A percentile compares a stretch with the other conserved stretches of the same genome.
Conservation (phyloP, 1,139 yeast genomes). For the Yamadazyma blattariae region DNA sequence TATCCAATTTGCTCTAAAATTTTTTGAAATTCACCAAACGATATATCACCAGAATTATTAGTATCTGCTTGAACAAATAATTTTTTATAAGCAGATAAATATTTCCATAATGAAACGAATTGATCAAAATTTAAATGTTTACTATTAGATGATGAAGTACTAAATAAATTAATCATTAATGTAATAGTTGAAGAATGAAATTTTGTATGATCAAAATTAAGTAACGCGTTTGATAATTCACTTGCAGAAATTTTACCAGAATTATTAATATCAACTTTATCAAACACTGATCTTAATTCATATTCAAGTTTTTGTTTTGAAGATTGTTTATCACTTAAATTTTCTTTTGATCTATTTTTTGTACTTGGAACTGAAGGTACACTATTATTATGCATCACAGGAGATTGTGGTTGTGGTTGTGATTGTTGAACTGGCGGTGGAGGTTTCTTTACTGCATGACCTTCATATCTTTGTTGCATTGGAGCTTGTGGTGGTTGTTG, state of each 20-base stretch:
- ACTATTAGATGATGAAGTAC: slow-evolving; percentile 35
- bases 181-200: slow-evolving; percentile 62
- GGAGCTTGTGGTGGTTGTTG: slow-evolving; percentile 10
- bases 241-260: slow-evolving; percentile 57
- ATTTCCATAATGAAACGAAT: slow-evolving; percentile 71
- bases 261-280: slow-evolving; percentile 50
- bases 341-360: slow-evolving; percentile 14
- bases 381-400: not conserved
- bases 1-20: slow-evolving; percentile 73
- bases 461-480: slow-evolving; percentile 13
- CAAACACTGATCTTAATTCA: slow-evolving; percentile 53
- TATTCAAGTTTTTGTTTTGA: slow-evolving; percentile 42
- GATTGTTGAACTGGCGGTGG: slow-evolving; percentile 9
- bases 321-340: slow-evolving; percentile 15
- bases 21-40: slow-evolving; percentile 64
- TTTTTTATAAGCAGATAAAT: slow-evolving; percentile 68
- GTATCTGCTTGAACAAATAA: slow-evolving; percentile 63
- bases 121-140: slow-evolving; percentile 55
- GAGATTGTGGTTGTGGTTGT: slow-evolving; percentile 6
- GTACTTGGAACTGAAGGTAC: slow-evolving; percentile 2
- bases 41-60: slow-evolving; percentile 59
- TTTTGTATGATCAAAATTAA: slow-evolving; percentile 63
- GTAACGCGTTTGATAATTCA: slow-evolving; percentile 61
- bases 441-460: slow-evolving; percentile 15
- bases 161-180: slow-evolving; percentile 65